Base-by-base conservation (phyloP, 495 filamentous ascomycete genomes). In the Xylaria telfairii region DNA sequence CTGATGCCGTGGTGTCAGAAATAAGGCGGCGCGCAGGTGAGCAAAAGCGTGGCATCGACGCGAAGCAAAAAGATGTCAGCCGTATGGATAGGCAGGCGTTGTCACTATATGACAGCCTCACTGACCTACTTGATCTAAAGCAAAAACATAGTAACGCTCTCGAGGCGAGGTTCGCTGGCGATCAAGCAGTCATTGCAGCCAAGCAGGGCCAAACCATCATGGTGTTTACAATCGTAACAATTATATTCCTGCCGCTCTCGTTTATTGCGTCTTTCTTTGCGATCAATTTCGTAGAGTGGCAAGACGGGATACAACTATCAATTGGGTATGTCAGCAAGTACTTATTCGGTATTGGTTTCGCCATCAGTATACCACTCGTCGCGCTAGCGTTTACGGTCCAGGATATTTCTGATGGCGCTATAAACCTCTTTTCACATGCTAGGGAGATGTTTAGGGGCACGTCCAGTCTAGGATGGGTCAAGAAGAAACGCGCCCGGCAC, bases 141-240 rank as follows among this genome's bases (percentile, higher is more conserved):
- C 86, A 93, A 71, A 93, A 92, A 80, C 89, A 92, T 57, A 90
- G 90, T 63, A 92, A 92, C 78, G 89, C 88, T 5, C 87, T 91
- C 46, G 91, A 93, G 71, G 90, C 91, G 3, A 83, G 90, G 12
- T 91, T 90, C 72, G 88, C 91, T 0, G 84, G 90, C 32, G 88
- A 92, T 59, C 89, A 92, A 72, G 89, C 90, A 1, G 84, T 87
- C 1, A 88, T 87, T 3, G 91, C 90, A 0, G 87, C 87, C 0
- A 80, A 85, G n/a, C 91, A 93, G 74, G 85, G 86, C n/a, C 89
- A 91, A 72, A 92, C 90, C 5, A 89, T 92, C 69, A 89, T 93
- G 85, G 86, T 93, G 9, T 93, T 93, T 71, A 93, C 91, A 7
- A 88, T 92, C 69, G 90, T 92, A 8, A 91, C 89, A 0, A 91